A percentile compares a stretch with the other conserved stretches of the same genome.
These are phyloP conservation scores for Fonsecaea monophora DNA, from an alignment of 2,329 filamentous ascomycete species.

Conservation along the genomic window DNA sequence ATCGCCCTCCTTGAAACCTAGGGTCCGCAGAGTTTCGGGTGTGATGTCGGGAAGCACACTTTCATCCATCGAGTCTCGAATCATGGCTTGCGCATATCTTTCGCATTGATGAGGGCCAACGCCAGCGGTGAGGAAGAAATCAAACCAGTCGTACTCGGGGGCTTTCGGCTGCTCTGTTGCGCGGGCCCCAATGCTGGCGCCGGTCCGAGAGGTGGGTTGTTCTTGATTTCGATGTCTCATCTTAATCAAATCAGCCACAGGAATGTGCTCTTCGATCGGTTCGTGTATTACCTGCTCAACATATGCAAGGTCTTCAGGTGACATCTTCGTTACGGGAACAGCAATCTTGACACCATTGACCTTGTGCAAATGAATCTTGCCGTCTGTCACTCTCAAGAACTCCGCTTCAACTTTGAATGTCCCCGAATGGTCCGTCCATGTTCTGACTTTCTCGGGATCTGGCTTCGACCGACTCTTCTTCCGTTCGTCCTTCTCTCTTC, in stretches of 20 bases:
- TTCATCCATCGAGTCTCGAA: constrained; percentile 93
- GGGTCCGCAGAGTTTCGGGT: constrained; percentile 77
- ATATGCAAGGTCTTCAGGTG: constrained; percentile 90
- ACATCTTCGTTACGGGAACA: constrained; percentile 95
- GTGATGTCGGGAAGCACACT: constrained; percentile 90
- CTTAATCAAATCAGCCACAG: constrained; percentile 77
- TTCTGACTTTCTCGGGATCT: constrained; percentile 80
- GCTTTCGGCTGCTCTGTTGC: constrained; percentile 36
- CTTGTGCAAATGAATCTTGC: constrained; percentile 98
- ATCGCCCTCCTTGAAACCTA: constrained; percentile 95
- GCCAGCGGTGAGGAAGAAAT: constrained; percentile 93
- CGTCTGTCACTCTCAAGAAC: constrained; percentile 91
- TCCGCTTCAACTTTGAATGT: constrained; percentile 98
- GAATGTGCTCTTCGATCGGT: constrained; percentile 90
- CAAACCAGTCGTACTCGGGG: constrained; percentile 95
- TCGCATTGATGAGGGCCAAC: constrained; percentile 93
- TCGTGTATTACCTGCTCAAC: constrained; percentile 87
- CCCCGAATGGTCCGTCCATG: constrained; percentile 93
- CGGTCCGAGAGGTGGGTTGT: constrained; percentile 50
- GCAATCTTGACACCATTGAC: constrained; percentile 98
- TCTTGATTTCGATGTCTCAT: constrained; percentile 54
- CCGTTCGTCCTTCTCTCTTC: constrained; percentile 62
- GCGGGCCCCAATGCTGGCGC: constrained; percentile 44
- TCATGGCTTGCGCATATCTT: constrained; percentile 87
- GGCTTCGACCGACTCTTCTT: constrained; percentile 72